These are phyloP conservation scores for Phytopythium montanum DNA, from an alignment of 352 stramenopile genomes.

Conservation along the genomic window DNA sequence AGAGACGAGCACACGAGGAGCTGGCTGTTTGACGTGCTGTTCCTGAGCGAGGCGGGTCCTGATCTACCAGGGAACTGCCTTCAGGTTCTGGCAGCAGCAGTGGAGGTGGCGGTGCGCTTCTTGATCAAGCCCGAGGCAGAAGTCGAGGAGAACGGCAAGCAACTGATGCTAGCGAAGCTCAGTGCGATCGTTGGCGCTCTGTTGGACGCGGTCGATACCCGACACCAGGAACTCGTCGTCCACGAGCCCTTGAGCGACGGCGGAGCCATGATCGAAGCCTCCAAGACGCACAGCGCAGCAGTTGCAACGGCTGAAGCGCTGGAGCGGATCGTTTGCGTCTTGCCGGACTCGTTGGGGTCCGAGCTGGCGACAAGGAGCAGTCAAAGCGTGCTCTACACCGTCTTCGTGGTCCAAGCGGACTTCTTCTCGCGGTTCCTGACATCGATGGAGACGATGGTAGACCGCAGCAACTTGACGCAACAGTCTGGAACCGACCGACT, in stretches of 20 bases:
- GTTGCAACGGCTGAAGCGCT: background rate
- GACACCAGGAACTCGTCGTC: conserved; percentile 31
- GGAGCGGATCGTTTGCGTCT: background rate
- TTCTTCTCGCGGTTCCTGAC: conserved; percentile 1
- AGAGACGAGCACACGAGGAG: conserved; percentile 13
- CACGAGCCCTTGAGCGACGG: conserved; percentile 28
- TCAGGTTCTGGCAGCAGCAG: conserved; percentile 16
- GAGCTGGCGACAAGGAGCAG: background rate
- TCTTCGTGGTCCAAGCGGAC: background rate
- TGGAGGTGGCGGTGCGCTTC: conserved; percentile 17
- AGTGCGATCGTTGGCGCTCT: conserved; percentile 22
- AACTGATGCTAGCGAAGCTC: conserved; percentile 9
- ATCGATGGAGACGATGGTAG: background rate
- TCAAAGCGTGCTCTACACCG: background rate
- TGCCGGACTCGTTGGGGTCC: background rate
- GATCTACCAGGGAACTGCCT: conserved; percentile 27
- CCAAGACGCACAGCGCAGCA: background rate
- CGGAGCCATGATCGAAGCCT: conserved; percentile 12
- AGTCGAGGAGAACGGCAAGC: background rate
- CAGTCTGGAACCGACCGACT: background rate
- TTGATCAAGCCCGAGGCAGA: conserved; percentile 3
- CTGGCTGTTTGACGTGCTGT: conserved; percentile 62
- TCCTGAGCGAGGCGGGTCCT: conserved; percentile 30
- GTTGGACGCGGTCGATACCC: conserved; percentile 35
- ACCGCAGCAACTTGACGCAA: background rate